Conservation (phyloP, 2,329 filamentous ascomycete genomes). For the Lasiodiplodia gonubiensis region DNA sequence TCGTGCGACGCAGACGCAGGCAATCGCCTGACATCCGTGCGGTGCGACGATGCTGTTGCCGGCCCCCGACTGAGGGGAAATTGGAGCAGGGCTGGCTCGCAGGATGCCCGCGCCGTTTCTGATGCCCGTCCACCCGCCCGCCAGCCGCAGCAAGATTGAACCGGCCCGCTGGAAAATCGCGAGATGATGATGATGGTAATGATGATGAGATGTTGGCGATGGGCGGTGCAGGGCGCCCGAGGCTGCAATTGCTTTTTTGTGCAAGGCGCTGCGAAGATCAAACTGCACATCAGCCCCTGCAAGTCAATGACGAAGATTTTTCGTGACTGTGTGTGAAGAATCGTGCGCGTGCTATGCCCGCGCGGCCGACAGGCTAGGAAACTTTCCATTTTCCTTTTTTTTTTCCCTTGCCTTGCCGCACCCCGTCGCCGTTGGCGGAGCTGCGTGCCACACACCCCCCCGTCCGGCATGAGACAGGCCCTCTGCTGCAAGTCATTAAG, state of each 20-base stretch:
- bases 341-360: slow-evolving; percentile 7
- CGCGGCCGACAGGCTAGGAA: slow-evolving; percentile 13
- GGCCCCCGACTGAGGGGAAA: slow-evolving; percentile 12
- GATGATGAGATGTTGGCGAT: slow-evolving; percentile 8
- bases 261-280: slow-evolving; percentile 19
- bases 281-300: slow-evolving; percentile 27
- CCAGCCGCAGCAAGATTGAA: slow-evolving; percentile 21
- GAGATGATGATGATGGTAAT: slow-evolving; percentile 11
- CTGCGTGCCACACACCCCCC: background rate
- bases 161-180: slow-evolving; percentile 18
- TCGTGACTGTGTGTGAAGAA: slow-evolving; percentile 3
- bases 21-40: slow-evolving; percentile 28
- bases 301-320: slow-evolving; percentile 19
- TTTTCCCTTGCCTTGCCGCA: background rate
- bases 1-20: slow-evolving; percentile 27
- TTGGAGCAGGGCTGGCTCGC: slow-evolving; percentile 1
- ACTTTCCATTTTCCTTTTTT: slow-evolving; percentile 12
- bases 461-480: slow-evolving; percentile 22
- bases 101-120: slow-evolving; percentile 1
- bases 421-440: slow-evolving; percentile 18
- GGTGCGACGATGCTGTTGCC: slow-evolving; percentile 17
- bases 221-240: slow-evolving; percentile 12
- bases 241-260: slow-evolving; percentile 12
- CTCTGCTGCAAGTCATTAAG: slow-evolving; percentile 28
- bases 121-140: slow-evolving; percentile 17